These are phyloP conservation scores for Platanthera zijinensis DNA, from an alignment of 106 monocot genomes.

Conservation along the genomic window DNA sequence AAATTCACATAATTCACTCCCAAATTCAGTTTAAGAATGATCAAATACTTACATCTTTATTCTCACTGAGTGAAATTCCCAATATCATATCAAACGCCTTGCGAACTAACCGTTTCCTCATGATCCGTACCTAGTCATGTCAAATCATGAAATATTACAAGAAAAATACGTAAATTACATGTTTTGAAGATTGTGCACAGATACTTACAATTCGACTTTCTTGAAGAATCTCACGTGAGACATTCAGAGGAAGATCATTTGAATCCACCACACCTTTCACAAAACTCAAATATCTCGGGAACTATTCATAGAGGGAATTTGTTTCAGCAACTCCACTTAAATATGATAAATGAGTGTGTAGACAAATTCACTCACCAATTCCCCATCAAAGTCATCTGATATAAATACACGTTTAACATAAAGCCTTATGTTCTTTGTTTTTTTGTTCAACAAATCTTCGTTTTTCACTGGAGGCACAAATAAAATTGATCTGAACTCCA, in stretches of 20 bases:
- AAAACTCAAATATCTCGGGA: conserved; percentile 96
- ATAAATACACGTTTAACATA: conserved; percentile 99
- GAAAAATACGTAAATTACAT: not conserved
- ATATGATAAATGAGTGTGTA: not conserved
- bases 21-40: not conserved
- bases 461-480: conserved; percentile 76
- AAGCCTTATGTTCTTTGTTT: conserved; percentile 96
- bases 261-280: conserved; percentile 99
- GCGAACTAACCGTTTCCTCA: conserved; percentile 87
- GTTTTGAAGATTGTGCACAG: not conserved
- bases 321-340: not conserved
- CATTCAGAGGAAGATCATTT: conserved; percentile 97
- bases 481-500: conserved; percentile 93
- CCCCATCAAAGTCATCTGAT: conserved; percentile 99
- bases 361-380: conserved; percentile 52
- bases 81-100: conserved; percentile 99
- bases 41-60: conserved; percentile 62
- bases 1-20: not conserved
- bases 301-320: conserved; percentile 32
- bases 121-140: conserved; percentile 75
- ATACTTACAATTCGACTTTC: conserved; percentile 94
- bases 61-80: conserved; percentile 89
- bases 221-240: conserved; percentile 98
- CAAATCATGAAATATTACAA: conserved; percentile 2
- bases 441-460: conserved; percentile 61